Conservation (phyloP, 345 rosid species). For the Chamaenerion angustifolium region DNA sequence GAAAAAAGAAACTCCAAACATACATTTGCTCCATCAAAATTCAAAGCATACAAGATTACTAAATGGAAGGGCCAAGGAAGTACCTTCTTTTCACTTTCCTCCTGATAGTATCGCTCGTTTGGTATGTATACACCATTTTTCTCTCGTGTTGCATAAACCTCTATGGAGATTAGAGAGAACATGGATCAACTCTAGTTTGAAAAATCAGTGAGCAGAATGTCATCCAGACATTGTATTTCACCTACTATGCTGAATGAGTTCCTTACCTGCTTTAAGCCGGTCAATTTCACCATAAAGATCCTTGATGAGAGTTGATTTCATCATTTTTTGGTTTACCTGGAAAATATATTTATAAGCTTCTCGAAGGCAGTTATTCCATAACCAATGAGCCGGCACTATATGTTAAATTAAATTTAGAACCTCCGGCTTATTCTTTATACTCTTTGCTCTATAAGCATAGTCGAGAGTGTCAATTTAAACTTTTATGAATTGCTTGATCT, state of each 20-base stretch:
- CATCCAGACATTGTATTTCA: background rate
- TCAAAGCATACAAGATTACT: no score
- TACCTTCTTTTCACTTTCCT: slow-evolving; percentile 96
- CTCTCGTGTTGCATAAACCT: slow-evolving; percentile 98
- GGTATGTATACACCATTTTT: slow-evolving; percentile 96
- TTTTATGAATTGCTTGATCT: no score
- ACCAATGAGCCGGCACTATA: background rate
- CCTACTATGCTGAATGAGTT: background rate
- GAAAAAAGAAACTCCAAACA: no score
- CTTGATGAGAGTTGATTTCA: slow-evolving; percentile 96
- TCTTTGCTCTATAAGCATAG: slow-evolving; percentile 95
- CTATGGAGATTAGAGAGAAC: slow-evolving; percentile 18
- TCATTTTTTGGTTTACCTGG: slow-evolving; percentile 97
- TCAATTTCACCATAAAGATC: slow-evolving; percentile 99
- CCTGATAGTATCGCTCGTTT: slow-evolving; percentile 87
- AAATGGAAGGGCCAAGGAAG: background rate
- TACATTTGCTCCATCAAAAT: no score
- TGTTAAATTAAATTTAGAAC: slow-evolving; percentile 26
- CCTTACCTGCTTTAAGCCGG: slow-evolving; percentile 79
- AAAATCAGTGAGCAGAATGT: background rate
- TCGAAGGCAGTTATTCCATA: no score
- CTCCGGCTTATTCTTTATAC: slow-evolving; percentile 96
- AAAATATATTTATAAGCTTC: no score
- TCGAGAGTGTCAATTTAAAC: no score
- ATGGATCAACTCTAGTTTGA: no score